These are phyloP conservation scores for Massarina eburnea DNA, from an alignment of 2,329 filamentous ascomycete species.

Conservation along the genomic window DNA sequence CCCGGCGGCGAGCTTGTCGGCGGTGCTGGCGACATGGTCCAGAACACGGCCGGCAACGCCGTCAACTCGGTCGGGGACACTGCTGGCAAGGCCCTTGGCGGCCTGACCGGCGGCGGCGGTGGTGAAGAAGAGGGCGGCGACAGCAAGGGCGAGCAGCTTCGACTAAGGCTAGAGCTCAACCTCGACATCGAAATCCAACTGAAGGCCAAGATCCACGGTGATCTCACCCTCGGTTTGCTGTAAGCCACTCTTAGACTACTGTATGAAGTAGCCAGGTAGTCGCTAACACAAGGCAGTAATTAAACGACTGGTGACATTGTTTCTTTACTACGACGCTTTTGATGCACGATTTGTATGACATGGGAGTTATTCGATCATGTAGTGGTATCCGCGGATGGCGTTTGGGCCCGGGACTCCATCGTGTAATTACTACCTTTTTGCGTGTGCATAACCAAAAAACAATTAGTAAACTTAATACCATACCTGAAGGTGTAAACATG, in stretches of 20 bases:
- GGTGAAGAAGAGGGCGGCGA: constrained; percentile 34
- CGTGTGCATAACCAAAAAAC: constrained; percentile 22
- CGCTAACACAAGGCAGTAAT: constrained; percentile 34
- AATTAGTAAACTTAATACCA: too few relatives aligned
- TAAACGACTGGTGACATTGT: constrained; percentile 13
- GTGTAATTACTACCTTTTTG: constrained; percentile 25
- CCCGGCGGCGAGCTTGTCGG: constrained; percentile 55
- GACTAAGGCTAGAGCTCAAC: constrained; percentile 61
- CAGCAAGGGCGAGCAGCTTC: constrained; percentile 53
- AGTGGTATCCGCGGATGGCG: constrained; percentile 25
- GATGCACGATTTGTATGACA: constrained; percentile 14
- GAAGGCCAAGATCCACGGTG: constrained; percentile 67
- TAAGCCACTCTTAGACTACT: constrained; percentile 31
- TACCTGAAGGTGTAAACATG: too few relatives aligned
- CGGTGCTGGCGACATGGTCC: constrained; percentile 58
- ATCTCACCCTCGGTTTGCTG: constrained; percentile 60
- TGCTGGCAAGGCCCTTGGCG: constrained; percentile 49
- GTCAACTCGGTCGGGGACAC: constrained; percentile 48
- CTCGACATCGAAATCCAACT: constrained; percentile 64
- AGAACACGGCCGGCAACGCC: constrained; percentile 58
- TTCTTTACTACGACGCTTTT: constrained; percentile 4
- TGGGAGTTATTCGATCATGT: constrained; percentile 12
- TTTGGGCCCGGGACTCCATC: constrained; percentile 21
- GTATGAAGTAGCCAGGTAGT: not conserved
- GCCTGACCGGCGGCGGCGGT: constrained; percentile 49